Conservation (phyloP, 768 basidiomycete species). For the Tremella yokohamensis region DNA sequence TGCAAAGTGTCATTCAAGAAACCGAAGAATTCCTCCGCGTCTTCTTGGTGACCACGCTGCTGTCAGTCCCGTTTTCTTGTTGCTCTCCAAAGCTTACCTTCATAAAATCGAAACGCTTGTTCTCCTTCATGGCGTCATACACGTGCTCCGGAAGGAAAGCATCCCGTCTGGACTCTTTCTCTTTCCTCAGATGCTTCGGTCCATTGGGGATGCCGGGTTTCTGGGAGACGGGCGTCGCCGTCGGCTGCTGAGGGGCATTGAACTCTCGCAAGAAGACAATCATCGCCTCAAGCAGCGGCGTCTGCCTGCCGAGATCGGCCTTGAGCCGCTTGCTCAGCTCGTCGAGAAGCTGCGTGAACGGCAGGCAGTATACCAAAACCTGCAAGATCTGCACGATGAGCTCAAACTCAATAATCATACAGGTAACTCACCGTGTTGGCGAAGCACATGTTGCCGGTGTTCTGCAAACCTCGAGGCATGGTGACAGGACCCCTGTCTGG, state of each 20-base stretch:
- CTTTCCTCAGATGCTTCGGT: constrained; percentile 15
- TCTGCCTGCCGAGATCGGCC: constrained; percentile 51
- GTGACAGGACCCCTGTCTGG: constrained; percentile 15
- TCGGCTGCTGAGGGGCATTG: constrained; percentile 16
- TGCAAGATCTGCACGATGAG: constrained; percentile 61
- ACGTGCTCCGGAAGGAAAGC: constrained; percentile 81
- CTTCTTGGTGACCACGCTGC: constrained; percentile 89
- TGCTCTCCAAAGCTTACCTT: constrained; percentile 58
- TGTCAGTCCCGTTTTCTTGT: constrained; percentile 9
- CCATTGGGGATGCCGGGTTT: constrained; percentile 13
- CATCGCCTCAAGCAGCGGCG: constrained; percentile 55
- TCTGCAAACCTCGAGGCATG: constrained; percentile 69
- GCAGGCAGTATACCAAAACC: constrained; percentile 80
- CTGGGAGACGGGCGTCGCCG: not conserved
- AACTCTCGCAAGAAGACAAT: constrained; percentile 74
- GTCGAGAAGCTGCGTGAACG: constrained; percentile 73
- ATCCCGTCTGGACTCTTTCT: constrained; percentile 20
- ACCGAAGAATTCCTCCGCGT: constrained; percentile 97
- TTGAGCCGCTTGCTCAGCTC: constrained; percentile 63
- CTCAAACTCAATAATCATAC: not conserved
- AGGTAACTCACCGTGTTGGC: constrained; percentile 68
- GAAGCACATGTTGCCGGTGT: constrained; percentile 96
- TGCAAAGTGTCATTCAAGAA: constrained; percentile 92
- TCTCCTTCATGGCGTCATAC: constrained; percentile 89
- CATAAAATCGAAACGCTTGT: constrained; percentile 91